Percentiles rank a stretch among this genome's conserved stretches.
Evolutionary conservation across 345 rosid genomes (phyloP).

Genomic region (Populus davidiana): DNA sequence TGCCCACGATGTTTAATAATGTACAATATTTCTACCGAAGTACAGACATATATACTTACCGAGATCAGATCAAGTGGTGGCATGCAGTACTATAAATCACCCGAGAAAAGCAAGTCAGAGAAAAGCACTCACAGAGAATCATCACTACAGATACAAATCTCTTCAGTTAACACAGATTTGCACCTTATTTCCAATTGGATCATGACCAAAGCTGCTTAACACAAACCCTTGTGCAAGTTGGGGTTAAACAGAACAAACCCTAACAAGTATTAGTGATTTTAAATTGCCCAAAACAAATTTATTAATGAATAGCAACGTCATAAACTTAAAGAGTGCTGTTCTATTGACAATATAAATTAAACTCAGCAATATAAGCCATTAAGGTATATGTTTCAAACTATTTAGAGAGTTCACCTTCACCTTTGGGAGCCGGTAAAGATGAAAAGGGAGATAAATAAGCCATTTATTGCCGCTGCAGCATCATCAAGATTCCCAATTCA

Average conservation of each 20-base stretch:
- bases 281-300: neutral
- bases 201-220: slow-evolving; percentile 3
- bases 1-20: slow-evolving; percentile 9
- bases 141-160: slow-evolving; percentile 12
- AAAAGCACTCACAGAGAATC: slow-evolving; percentile 7
- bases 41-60: slow-evolving; percentile 34
- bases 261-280: neutral
- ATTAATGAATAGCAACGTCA: neutral
- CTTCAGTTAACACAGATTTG: slow-evolving; percentile 7
- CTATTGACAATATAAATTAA: neutral
- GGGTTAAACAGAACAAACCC: slow-evolving; percentile 11
- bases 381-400: neutral
- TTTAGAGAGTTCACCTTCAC: slow-evolving; percentile 6
- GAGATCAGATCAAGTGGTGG: slow-evolving; percentile 19
- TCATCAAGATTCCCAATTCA: slow-evolving; percentile 82
- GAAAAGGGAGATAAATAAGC: slow-evolving; percentile 23
- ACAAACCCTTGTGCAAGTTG: slow-evolving; percentile 10
- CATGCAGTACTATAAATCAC: slow-evolving; percentile 9
- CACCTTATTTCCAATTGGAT: slow-evolving; percentile 7
- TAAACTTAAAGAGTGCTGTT: neutral
- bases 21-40: slow-evolving; percentile 17
- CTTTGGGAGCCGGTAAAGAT: neutral
- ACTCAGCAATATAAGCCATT: neutral
- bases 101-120: slow-evolving; percentile 14
- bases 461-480: slow-evolving; percentile 91